Evolutionary conservation across 2,329 filamentous ascomycete genomes (phyloP).

Genomic region (Clonostachys solani): DNA sequence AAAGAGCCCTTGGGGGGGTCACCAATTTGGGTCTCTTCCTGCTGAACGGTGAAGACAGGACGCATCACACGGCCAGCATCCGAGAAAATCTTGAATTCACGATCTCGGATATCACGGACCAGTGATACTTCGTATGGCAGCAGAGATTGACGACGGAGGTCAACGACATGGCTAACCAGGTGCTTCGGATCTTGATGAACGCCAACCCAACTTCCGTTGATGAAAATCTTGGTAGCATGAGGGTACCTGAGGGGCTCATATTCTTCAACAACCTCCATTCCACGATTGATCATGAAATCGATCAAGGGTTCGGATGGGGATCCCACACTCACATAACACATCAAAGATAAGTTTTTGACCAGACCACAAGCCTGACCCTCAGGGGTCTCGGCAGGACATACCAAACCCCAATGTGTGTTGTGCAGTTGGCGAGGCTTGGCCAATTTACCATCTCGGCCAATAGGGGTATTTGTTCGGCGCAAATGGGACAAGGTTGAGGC

Average conservation of each 20-base stretch:
- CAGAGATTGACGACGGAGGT: slow-evolving; percentile 74
- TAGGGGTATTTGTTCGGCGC: slow-evolving; percentile 94
- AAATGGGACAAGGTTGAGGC: slow-evolving; percentile 95
- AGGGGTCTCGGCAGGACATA: slow-evolving; percentile 95
- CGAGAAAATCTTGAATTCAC: slow-evolving; percentile 98
- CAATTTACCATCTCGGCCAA: slow-evolving; percentile 95
- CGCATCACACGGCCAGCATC: slow-evolving; percentile 94
- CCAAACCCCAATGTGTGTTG: slow-evolving; percentile 97
- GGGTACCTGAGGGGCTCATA: slow-evolving; percentile 84
- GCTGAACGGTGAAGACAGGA: slow-evolving; percentile 90
- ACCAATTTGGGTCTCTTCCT: slow-evolving; percentile 69
- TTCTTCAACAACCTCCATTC: slow-evolving; percentile 96
- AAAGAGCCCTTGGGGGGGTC: slow-evolving; percentile 61
- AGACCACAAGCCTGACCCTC: slow-evolving; percentile 98
- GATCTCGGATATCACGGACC: slow-evolving; percentile 91
- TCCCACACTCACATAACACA: slow-evolving; percentile 97
- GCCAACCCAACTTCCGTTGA: slow-evolving; percentile 98
- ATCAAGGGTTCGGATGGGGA: slow-evolving; percentile 86
- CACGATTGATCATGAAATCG: slow-evolving; percentile 91
- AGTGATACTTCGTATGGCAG: slow-evolving; percentile 92
- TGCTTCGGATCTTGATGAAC: slow-evolving; percentile 86
- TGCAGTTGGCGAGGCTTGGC: slow-evolving; percentile 97
- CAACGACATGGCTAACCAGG: slow-evolving; percentile 73
- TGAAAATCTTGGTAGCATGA: slow-evolving; percentile 94
- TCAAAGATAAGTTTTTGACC: slow-evolving; percentile 95